Conservation (phyloP, 2,329 filamentous ascomycete species). For the Phyllosticta citribraziliensis region DNA sequence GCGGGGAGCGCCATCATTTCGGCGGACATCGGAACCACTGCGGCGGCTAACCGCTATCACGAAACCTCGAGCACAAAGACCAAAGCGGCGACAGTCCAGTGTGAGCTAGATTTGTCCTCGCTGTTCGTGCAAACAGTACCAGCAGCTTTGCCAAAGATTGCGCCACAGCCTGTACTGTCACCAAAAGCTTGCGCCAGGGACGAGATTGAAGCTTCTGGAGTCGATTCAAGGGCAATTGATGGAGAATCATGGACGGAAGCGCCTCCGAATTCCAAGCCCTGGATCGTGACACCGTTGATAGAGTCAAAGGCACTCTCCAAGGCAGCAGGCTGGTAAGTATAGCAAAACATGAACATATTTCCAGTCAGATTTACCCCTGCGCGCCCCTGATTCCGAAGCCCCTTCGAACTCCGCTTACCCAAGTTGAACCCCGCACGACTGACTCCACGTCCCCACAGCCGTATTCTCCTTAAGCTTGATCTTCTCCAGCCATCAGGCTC, state of each 20-base stretch:
- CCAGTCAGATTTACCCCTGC: neutral
- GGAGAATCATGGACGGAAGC: neutral
- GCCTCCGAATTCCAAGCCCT: constrained; percentile 36
- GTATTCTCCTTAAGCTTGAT: constrained; percentile 78
- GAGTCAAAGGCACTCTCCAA: constrained; percentile 57
- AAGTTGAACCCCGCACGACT: neutral
- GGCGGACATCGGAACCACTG: neutral
- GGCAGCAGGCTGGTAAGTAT: constrained; percentile 58
- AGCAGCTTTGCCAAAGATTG: neutral
- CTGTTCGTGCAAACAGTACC: neutral
- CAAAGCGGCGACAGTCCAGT: neutral
- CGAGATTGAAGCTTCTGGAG: neutral
- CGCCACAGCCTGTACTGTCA: neutral
- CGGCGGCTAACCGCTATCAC: neutral
- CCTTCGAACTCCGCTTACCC: neutral
- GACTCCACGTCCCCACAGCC: constrained; percentile 36
- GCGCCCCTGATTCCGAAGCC: neutral
- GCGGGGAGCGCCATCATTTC: neutral
- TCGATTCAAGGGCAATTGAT: neutral
- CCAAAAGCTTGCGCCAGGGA: neutral
- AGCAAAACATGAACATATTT: neutral
- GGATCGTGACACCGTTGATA: constrained; percentile 63
- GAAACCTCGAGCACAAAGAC: neutral
- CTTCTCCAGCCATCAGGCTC: constrained; percentile 76
- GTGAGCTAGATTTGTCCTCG: neutral